Evolutionary conservation across 2,329 filamentous ascomycete species (phyloP).

Genomic region (Trichoderma sp.): DNA sequence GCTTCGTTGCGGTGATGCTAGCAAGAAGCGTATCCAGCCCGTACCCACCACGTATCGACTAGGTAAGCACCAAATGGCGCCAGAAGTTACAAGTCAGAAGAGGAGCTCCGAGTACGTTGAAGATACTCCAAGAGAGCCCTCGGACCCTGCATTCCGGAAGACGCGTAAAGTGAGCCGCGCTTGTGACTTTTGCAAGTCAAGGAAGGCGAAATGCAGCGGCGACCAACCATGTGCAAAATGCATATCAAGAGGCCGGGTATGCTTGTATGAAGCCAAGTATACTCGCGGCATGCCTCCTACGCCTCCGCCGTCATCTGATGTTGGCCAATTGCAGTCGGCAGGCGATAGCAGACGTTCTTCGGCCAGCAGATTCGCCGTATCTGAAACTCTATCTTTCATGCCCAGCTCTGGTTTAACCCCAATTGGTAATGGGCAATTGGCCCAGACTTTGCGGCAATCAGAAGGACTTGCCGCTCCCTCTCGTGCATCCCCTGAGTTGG

Average conservation of each 20-base stretch:
- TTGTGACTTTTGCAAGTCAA: conserved; percentile 36
- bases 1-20: not conserved
- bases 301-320: conserved; percentile 31
- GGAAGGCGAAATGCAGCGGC: conserved; percentile 35
- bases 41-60: not conserved
- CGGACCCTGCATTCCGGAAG: conserved; percentile 25
- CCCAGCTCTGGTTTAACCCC: not conserved
- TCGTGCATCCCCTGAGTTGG: conserved; percentile 46
- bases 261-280: conserved; percentile 38
- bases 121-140: not conserved
- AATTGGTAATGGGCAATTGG: not conserved
- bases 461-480: conserved; percentile 38
- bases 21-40: not conserved
- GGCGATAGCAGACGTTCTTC: not conserved
- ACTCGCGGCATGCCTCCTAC: conserved; percentile 40
- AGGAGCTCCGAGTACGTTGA: not conserved
- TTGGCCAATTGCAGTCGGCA: not conserved
- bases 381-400: not conserved
- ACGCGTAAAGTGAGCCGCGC: conserved; percentile 38
- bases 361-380: not conserved
- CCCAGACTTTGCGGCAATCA: not conserved
- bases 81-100: conserved; percentile 8
- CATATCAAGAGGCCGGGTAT: conserved; percentile 32
- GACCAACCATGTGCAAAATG: conserved; percentile 40
- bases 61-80: not conserved